Evolutionary conservation across 768 basidiomycete genomes (phyloP), one percentile per base, ranked within the genome.

Genomic region (Amanita fuliginea): DNA sequence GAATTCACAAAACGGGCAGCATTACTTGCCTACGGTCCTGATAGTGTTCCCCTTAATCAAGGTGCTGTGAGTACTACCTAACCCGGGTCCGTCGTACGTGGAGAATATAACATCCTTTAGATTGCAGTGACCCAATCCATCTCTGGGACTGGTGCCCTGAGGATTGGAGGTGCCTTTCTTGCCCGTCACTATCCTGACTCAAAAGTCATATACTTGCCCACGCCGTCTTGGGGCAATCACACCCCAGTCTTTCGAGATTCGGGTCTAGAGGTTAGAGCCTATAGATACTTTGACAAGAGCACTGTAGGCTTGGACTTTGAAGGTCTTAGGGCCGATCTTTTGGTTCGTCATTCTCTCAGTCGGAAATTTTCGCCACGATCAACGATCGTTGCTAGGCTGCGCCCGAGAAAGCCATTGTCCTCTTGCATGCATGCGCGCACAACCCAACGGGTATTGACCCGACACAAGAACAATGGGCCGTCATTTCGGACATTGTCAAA

Each of bases 381-480:
- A 24, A 13, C 39, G 30, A 30, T 51, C 33, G 37, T 41, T 47
- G 69, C 16, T 55, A 72, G 83, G 78, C 70, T 53, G 85, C 82
- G 46, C 85, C 91, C 2, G 81, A 86, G 60, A 72, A 79, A 49
- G 80, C 92, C 32, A 79, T 95, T 54, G 86, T 98, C 11, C 76
- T 97, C 52, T 71, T 99, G 16, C 95, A 98, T 59, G 95, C 95
- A 3, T 98, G 96, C 67, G 96, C 95, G 22, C 92, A 98, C 76
- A 99, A 99, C 69, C 95, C 95, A n/a, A 94, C 92, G 33, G 95
- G 96, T 54, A 78, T 98, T 56, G 96, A 99, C 69, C 94, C 92
- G 26, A 96, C 94, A 8, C 78, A 75, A 18, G 83, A 81, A 44
- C 93, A 99, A 70, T 99, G 96, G 96, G 76, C 74, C 53, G 78